phyloP scores from a whole-genome alignment of 2,329 filamentous ascomycete genomes.

The Penicillium sp. region DNA sequence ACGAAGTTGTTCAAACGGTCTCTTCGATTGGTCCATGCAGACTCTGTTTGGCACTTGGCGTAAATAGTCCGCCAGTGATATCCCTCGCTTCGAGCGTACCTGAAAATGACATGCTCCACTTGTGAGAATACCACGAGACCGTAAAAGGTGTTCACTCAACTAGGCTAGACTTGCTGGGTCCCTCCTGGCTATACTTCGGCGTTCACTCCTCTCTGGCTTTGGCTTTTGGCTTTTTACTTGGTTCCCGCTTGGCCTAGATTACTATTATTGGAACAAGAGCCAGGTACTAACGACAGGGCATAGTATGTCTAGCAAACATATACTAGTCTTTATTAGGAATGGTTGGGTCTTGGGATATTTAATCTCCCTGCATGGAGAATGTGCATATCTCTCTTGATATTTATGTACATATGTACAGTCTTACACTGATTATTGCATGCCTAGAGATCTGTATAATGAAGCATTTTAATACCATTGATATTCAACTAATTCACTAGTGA shows the following conservation, averaged over 20 bases:
- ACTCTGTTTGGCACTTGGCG: not conserved
- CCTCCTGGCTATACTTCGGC: not conserved
- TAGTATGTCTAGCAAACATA: too few species aligned
- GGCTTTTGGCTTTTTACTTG: not conserved
- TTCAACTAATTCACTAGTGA: too few species aligned
- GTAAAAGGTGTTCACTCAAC: not conserved
- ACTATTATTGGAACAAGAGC: not conserved
- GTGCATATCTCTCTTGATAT: too few species aligned
- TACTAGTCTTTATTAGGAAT: too few species aligned
- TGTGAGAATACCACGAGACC: not conserved
- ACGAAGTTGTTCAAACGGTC: conserved; percentile 3
- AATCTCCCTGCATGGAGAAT: too few species aligned
- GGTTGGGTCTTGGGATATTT: too few species aligned
- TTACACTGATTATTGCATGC: too few species aligned
- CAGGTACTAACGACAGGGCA: not conserved
- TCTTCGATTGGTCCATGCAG: not conserved
- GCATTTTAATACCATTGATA: too few species aligned
- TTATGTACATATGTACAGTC: too few species aligned
- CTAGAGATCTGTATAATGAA: too few species aligned
- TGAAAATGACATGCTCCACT: conserved; percentile 12
- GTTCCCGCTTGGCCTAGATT: not conserved
- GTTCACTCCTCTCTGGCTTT: not conserved
- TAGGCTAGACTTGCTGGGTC: not conserved
- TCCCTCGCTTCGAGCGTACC: conserved; percentile 11
- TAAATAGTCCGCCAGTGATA: not conserved